phyloP scores from a whole-genome alignment of 2,329 filamentous ascomycete genomes.

The Aspergillus sp. region DNA sequence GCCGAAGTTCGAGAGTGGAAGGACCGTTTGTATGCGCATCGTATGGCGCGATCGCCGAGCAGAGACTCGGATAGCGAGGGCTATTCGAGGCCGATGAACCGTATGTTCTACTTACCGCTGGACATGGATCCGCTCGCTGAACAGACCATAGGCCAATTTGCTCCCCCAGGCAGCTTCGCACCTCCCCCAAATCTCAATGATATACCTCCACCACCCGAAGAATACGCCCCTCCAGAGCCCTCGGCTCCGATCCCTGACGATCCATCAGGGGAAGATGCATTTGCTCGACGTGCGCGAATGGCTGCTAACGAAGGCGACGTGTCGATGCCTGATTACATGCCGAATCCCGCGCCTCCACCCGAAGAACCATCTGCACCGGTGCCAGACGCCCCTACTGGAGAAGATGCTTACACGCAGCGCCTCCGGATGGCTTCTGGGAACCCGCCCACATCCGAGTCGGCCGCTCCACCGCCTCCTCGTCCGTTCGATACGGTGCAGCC shows the following conservation, averaged over 20 bases:
- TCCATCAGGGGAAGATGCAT: constrained; percentile 60
- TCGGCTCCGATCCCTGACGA: constrained; percentile 45
- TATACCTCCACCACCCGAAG: constrained; percentile 17
- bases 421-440: constrained; percentile 13
- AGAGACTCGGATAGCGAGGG: constrained; percentile 43
- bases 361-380: constrained; percentile 20
- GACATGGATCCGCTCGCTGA: constrained; percentile 4
- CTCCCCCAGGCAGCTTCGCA: constrained; percentile 44
- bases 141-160: constrained; percentile 36
- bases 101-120: constrained; percentile 27
- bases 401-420: constrained; percentile 18
- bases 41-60: constrained; percentile 39
- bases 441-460: constrained; percentile 14
- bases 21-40: constrained; percentile 64
- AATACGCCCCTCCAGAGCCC: constrained; percentile 24
- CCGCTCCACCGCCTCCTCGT: constrained; percentile 22
- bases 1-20: constrained; percentile 79
- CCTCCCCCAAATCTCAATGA: constrained; percentile 40
- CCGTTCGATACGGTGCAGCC: constrained; percentile 33
- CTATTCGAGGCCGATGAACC: constrained; percentile 35
- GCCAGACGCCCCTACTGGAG: constrained; percentile 18
- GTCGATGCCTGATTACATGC: constrained; percentile 7
- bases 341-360: constrained; percentile 22
- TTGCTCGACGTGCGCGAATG: constrained; percentile 53
- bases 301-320: constrained; percentile 28